Percentiles rank a stretch among this genome's conserved stretches.
Conservation (phyloP, 208 protist species). For the Wallacemonas sp. region DNA sequence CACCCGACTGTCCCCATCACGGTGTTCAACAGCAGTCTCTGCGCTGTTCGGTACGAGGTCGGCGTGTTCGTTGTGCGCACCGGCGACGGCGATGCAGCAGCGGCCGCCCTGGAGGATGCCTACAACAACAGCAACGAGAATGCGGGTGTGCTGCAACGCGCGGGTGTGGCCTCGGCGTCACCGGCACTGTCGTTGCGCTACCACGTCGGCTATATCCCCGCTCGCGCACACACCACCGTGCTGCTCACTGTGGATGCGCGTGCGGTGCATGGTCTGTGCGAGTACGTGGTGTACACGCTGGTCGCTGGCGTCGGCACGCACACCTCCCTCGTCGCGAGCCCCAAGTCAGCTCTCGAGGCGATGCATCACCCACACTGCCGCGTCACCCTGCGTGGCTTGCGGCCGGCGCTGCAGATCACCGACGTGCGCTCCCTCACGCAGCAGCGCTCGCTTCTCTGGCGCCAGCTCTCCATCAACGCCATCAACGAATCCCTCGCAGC, state of each 20-base stretch:
- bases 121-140: no score
- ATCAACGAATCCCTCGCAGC: constrained; percentile 77
- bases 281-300: constrained; percentile 80
- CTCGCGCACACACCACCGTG: constrained; percentile 85
- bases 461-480: constrained; percentile 69
- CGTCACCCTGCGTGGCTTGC: constrained; percentile 53
- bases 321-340: constrained; percentile 28
- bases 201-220: constrained; percentile 61
- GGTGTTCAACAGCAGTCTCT: constrained; percentile 86
- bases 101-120: background rate
- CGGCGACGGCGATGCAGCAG: background rate
- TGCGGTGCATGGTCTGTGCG: constrained; percentile 48
- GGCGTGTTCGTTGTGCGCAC: constrained; percentile 28
- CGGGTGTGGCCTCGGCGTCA: no score
- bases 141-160: no score
- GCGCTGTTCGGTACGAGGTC: constrained; percentile 80
- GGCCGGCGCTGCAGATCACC: constrained; percentile 78
- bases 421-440: constrained; percentile 67
- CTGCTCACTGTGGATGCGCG: constrained; percentile 59
- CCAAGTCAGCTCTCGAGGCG: constrained; percentile 42
- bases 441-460: constrained; percentile 70
- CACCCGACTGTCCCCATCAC: constrained; percentile 59
- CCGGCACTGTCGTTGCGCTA: constrained; percentile 52
- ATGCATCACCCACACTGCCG: constrained; percentile 73
- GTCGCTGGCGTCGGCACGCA: constrained; percentile 27